Evolutionary conservation across 768 basidiomycete genomes (phyloP), one percentile per base, ranked within the genome.

Genomic region (Pisolithus albus): DNA sequence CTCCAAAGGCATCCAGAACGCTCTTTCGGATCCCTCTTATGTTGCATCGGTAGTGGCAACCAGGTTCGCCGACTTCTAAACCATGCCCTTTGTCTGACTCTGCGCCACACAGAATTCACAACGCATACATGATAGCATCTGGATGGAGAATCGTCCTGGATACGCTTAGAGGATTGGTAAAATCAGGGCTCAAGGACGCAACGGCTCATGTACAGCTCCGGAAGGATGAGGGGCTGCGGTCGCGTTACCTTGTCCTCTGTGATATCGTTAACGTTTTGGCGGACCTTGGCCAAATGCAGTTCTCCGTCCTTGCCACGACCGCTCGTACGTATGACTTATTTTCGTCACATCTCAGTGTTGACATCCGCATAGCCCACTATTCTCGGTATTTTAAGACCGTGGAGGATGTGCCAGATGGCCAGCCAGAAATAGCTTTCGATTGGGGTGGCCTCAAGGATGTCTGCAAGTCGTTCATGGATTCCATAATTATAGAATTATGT

Each of bases 401-500:
- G 57, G 56, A 73, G 65, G 54, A 62, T 55, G 45, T 51, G 1
- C 71, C 75, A 32, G 66, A 68, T 0, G 73, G 72, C 15, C 76
- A 80, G 32, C 66, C 73, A 11, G 80, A 81, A 55, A 72, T 82
- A 41, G 69, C 77, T 10, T 91, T 92, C 63, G 83, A 87, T 58
- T 83, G 79, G 79, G 69, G 55, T 7, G 75, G 75, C 47, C 66
- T 88, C 54, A 79, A 80, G 57, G 73, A 74, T 28, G 83, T 83
- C 19, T 81, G 85, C 58, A 75, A 77, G 58, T 92, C 90, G 4
- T 90, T 89, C 69, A 66, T 91, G 46, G 89, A 91, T 65, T 88
- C 87, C 0, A 86, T 91, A 52, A 78, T 92, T 54, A 79, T 92
- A 52, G 90, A 92, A 62, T 68, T 92, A 6, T 87, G 84, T 59